These are phyloP conservation scores for Zelonia costaricensis DNA, from an alignment of 208 protist species.

Conservation along the genomic window DNA sequence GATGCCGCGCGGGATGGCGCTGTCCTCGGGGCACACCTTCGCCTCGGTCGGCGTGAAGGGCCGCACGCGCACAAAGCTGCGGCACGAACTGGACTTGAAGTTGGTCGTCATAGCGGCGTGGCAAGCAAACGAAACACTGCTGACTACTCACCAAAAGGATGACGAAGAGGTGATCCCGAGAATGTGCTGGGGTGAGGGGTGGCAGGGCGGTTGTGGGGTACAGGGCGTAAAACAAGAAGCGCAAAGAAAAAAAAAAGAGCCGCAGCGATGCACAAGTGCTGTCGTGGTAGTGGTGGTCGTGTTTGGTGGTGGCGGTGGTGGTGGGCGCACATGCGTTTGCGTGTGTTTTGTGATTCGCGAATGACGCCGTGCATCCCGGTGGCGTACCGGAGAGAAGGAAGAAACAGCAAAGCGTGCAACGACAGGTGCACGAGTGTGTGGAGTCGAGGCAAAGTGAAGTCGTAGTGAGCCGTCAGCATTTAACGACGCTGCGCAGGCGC, in stretches of 20 bases:
- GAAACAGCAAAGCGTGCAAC: no score
- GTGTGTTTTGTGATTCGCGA: no score
- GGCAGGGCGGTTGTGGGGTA: not conserved
- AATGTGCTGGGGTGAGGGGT: not conserved
- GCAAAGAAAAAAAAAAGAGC: conserved; percentile 10
- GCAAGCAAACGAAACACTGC: not conserved
- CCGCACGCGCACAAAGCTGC: conserved; percentile 74
- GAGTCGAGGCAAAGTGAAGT: no score
- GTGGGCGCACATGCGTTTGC: no score
- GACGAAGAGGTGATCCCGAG: not conserved
- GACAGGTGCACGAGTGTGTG: no score
- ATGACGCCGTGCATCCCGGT: no score
- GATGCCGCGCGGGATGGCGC: conserved; percentile 67
- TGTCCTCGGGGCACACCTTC: conserved; percentile 64
- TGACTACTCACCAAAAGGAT: not conserved
- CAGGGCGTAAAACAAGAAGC: not conserved
- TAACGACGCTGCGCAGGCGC: no score
- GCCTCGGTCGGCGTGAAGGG: conserved; percentile 75
- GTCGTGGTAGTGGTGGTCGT: no score
- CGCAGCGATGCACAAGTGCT: no score
- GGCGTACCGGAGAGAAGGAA: no score
- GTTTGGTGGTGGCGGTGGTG: no score
- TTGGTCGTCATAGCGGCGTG: conserved; percentile 9
- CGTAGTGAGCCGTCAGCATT: no score
- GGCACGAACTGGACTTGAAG: conserved; percentile 30